Base-by-base conservation (phyloP, 495 filamentous ascomycete species). In the Daldinia bambusicola region DNA sequence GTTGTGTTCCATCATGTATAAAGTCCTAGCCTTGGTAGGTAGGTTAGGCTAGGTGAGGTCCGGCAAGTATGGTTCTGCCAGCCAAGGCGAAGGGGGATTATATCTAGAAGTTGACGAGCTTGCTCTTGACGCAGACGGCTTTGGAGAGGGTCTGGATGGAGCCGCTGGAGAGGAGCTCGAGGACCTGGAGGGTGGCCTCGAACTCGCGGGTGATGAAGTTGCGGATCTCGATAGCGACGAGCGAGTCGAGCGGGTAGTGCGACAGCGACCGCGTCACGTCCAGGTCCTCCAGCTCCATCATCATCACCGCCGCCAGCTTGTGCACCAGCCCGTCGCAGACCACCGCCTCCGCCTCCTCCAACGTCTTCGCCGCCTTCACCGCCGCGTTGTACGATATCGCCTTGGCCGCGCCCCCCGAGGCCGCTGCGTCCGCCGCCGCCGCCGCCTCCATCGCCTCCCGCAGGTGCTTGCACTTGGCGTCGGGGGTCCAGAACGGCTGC, bases 171-270 rank as follows among this genome's bases (percentile, higher is more conserved):
- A 85, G 71, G 41, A 86, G 74, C 68, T 87, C 84, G 66, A 87
- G 75, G 5, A 87, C 84, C 63, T 86, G 82, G 62, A 89, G 70
- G 67, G 87, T 87, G 0, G 82, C 83, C 73, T 86, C 79, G 58
- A 85, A 84, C 66, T 81, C 80, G 52, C 77, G 76, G 10, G 79
- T 84, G 59, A 88, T 81, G 68, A 82, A 87, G 57, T 82, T 83
- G 37, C 85, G 78, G 66, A 87, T 83, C 76, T 89, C 86, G 59
- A 82, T 83, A 0, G 82, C 85, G 43, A 87, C 78, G 55, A 87
- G 81, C 43, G 81, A 84, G 71, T 89, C 84, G 16, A 89, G 77
- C 16, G 82, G 83, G 75, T 84, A 89, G 48, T 79, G 78, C 5
- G 81, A 79, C 31, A 88, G 74, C 20, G 84, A 79, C 43, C 82